Base-by-base conservation (phyloP, 1,284 basidiomycete species). In the Moniliophthora roreri region DNA sequence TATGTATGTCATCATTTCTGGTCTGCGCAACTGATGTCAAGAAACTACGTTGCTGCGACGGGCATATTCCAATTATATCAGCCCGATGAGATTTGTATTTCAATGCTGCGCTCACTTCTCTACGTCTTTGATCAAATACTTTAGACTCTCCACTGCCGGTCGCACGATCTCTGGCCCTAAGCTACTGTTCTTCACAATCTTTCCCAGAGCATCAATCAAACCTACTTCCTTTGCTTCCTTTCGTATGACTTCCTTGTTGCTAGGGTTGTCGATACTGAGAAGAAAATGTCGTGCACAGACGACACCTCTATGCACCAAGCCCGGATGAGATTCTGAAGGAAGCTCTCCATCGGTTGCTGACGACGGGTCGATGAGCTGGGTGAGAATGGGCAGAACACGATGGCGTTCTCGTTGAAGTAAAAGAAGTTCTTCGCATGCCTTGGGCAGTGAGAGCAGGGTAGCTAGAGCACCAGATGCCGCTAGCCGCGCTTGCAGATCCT, bases 381-480 rank as follows among this genome's bases (percentile, higher is more conserved):
- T 79, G 38, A 93, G 69, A 26, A 87, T 80, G 10, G 77, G 70
- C 26, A 91, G 72, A 4, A 82, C 79, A 16, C 79, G 78, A 57
- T 81, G 80, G 34, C 73, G 76, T 60, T 87, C 86, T 44, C 64
- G 67, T 63, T 88, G 83, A n/a, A 89, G 76, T 38, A 76, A 70
- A n/a, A 86, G 65, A 11, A 95, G 71, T 2, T 76, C 70, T 6
- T 68, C 63, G 63, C 89, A 91, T 4, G 83, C 84, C n/a, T 70
- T 71, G 0, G 76, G 74, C 1, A 85, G 80, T n/a, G 73, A 71
- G 1, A 87, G 88, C 51, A 97, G 69, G 38, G 85, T 87, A 2
- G 95, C 93, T 37, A 97, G 73, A 2, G 93, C 89, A 8, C 93
- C 95, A 0, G 90, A 85, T 0, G 93, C 91, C 8, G 95, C 95